A percentile compares a stretch with the other conserved stretches of the same genome.
Conservation (phyloP, 1,284 basidiomycete genomes). For the Porogramme epimiltina region DNA sequence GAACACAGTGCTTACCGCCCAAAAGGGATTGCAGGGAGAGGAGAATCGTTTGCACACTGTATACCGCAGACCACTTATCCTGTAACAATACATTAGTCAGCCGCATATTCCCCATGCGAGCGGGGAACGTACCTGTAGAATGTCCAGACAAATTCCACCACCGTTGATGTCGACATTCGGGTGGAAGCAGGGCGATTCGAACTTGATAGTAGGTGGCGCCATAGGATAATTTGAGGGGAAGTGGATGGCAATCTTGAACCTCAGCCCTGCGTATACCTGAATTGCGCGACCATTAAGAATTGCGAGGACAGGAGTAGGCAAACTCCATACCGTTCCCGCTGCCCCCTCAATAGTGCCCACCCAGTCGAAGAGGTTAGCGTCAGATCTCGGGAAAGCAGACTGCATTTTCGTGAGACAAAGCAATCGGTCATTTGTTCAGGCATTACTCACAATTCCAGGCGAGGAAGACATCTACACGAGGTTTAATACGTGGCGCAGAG, state of each 20-base stretch:
- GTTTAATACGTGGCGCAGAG: neutral
- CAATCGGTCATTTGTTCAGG: neutral
- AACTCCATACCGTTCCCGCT: constrained; percentile 56
- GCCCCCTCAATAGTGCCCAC: constrained; percentile 82
- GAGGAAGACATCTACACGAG: constrained; percentile 75
- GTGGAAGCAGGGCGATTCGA: constrained; percentile 83
- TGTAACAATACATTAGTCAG: constrained; percentile 31
- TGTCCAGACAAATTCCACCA: constrained; percentile 85
- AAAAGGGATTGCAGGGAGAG: constrained; percentile 85
- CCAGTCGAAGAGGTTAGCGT: constrained; percentile 84
- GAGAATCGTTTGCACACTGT: constrained; percentile 86
- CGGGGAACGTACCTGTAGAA: constrained; percentile 60
- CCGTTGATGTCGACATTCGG: constrained; percentile 82
- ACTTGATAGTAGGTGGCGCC: constrained; percentile 77
- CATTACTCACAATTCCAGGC: constrained; percentile 77
- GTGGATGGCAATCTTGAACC: constrained; percentile 77
- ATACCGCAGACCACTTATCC: constrained; percentile 91
- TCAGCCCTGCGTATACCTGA: constrained; percentile 76
- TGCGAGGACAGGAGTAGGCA: neutral
- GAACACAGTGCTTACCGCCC: constrained; percentile 56
- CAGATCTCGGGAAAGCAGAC: constrained; percentile 85
- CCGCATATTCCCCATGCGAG: neutral
- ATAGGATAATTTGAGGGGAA: constrained; percentile 88
- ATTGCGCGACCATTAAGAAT: neutral
- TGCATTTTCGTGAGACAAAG: constrained; percentile 30